Percentiles rank a stretch among this genome's conserved stretches.
Evolutionary conservation across 192 early-diverging fungal species (phyloP).

Genomic region (Gamsiella multidivaricata): DNA sequence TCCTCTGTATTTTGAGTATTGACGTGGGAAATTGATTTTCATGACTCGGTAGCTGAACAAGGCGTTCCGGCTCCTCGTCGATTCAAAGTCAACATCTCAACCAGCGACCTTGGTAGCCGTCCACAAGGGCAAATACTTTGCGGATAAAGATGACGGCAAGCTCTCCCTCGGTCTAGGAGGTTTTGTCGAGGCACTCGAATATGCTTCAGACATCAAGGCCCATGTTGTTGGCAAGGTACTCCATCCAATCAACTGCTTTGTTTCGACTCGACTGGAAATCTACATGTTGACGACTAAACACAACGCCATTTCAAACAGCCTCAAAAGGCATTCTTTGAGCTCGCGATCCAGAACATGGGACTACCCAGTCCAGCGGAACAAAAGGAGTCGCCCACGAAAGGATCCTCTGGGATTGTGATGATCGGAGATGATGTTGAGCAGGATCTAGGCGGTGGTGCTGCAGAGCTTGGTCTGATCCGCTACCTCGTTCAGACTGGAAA

Average conservation of each 20-base stretch:
- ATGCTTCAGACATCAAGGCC: slow-evolving; percentile 72
- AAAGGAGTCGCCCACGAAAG: not conserved
- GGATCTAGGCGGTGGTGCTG: slow-evolving; percentile 85
- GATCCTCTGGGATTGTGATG: slow-evolving; percentile 69
- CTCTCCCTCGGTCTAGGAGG: slow-evolving; percentile 89
- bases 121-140: slow-evolving; percentile 87
- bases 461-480: slow-evolving; percentile 73
- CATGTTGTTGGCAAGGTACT: slow-evolving; percentile 81
- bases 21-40: no score
- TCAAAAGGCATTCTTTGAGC: slow-evolving; percentile 74
- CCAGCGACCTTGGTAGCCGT: slow-evolving; percentile 78
- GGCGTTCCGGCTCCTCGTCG: slow-evolving; percentile 77
- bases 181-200: slow-evolving; percentile 88
- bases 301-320: slow-evolving; percentile 54
- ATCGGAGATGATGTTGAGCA: slow-evolving; percentile 89
- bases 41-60: slow-evolving; percentile 67
- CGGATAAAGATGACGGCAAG: slow-evolving; percentile 60
- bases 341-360: slow-evolving; percentile 79
- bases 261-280: not conserved
- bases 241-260: not conserved
- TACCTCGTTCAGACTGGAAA: slow-evolving; percentile 84
- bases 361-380: not conserved
- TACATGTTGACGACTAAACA: not conserved
- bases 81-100: slow-evolving; percentile 42
- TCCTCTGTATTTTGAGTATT: no score